Evolutionary conservation across 192 early-diverging fungal genomes (phyloP).

Genomic region (Entomortierella beljakovae): DNA sequence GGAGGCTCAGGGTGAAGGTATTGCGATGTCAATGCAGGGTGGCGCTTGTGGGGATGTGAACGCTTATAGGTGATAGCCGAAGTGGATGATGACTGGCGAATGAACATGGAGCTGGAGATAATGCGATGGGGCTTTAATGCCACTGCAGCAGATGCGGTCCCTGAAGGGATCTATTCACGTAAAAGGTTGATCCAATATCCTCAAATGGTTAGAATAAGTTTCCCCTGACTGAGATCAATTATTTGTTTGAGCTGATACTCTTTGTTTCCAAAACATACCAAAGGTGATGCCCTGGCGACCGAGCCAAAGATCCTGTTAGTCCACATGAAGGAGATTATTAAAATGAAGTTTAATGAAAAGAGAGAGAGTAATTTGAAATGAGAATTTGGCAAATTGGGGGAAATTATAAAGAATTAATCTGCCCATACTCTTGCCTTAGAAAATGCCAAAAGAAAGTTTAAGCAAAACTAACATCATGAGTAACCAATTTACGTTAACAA

Average conservation of each 20-base stretch:
- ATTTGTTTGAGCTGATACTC: neutral
- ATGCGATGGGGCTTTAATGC: slow-evolving; percentile 12
- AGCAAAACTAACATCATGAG: slow-evolving; percentile 7
- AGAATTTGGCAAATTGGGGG: neutral
- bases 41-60: slow-evolving; percentile 56
- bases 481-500: slow-evolving; percentile 19
- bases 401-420: slow-evolving; percentile 11
- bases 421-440: too few relatives aligned
- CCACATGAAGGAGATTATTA: slow-evolving; percentile 27
- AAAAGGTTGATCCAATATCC: slow-evolving; percentile 5
- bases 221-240: too few relatives aligned
- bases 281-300: slow-evolving; percentile 19
- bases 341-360: neutral
- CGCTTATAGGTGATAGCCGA: slow-evolving; percentile 60
- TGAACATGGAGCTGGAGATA: slow-evolving; percentile 12
- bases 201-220: slow-evolving; percentile 15
- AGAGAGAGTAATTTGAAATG: neutral
- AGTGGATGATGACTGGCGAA: slow-evolving; percentile 56
- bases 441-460: neutral
- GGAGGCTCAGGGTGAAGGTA: slow-evolving; percentile 66
- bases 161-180: slow-evolving; percentile 7
- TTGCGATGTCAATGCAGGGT: slow-evolving; percentile 41
- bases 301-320: slow-evolving; percentile 32
- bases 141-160: neutral
- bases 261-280: slow-evolving; percentile 9